Conservation (phyloP, 2,329 filamentous ascomycete genomes). For the Stagonosporopsis rhizophila region DNA sequence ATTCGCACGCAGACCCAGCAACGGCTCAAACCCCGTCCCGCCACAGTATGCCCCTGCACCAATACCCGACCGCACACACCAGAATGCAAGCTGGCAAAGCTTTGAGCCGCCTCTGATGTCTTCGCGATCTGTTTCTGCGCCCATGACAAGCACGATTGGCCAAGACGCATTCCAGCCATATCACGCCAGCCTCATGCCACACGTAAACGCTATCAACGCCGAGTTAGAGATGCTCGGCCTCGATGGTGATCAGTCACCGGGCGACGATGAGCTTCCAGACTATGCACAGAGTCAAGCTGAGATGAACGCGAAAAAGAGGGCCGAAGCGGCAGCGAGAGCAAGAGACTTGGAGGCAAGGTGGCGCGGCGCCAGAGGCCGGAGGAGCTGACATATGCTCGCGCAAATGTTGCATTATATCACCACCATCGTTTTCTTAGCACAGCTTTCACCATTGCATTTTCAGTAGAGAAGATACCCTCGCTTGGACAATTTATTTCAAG, state of each 20-base stretch:
- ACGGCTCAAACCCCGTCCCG: constrained; percentile 36
- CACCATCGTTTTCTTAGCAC: not conserved
- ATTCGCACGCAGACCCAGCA: constrained; percentile 39
- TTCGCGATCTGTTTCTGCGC: constrained; percentile 20
- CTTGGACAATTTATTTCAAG: not conserved
- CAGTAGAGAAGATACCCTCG: constrained; percentile 11
- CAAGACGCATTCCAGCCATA: constrained; percentile 14
- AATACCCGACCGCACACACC: constrained; percentile 19
- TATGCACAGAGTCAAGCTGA: constrained; percentile 58
- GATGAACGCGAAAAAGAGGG: constrained; percentile 49
- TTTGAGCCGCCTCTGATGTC: constrained; percentile 29
- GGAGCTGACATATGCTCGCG: not conserved
- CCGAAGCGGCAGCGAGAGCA: constrained; percentile 53
- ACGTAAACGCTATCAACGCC: constrained; percentile 37
- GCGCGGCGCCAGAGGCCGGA: constrained; percentile 32
- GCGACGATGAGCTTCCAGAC: constrained; percentile 54
- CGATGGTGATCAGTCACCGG: constrained; percentile 39
- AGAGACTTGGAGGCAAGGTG: constrained; percentile 55
- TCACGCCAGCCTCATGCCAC: constrained; percentile 24
- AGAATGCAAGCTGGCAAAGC: constrained; percentile 37
- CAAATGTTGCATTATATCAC: not conserved
- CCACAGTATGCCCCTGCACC: constrained; percentile 26
- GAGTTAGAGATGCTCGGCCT: constrained; percentile 43
- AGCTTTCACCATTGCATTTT: not conserved
- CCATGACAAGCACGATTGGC: constrained; percentile 16